Conservation (phyloP, 2,329 filamentous ascomycete species). For the Microcera coccophila region DNA sequence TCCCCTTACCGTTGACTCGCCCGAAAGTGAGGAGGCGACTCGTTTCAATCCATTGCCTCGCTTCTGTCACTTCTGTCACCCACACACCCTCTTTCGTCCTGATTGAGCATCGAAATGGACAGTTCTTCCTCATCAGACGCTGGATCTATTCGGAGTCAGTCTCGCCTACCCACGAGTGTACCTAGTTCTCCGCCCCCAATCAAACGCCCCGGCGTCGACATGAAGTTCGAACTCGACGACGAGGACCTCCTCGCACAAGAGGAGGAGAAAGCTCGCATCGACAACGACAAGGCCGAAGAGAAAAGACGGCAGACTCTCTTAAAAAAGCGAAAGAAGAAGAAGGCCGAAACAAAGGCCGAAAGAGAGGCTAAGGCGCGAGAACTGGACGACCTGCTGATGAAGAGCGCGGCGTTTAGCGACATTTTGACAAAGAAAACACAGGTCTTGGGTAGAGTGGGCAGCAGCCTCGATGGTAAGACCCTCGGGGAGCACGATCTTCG, state of each 20-base stretch:
- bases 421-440: conserved; percentile 62
- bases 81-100: neutral
- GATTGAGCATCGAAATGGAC: conserved; percentile 27
- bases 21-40: too few species aligned
- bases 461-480: conserved; percentile 55
- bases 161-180: conserved; percentile 31
- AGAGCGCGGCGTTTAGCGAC: conserved; percentile 59
- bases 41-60: too few species aligned
- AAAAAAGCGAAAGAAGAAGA: conserved; percentile 44
- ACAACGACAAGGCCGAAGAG: conserved; percentile 48
- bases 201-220: conserved; percentile 14
- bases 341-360: conserved; percentile 50
- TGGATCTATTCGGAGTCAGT: conserved; percentile 28
- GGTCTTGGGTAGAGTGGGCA: conserved; percentile 59
- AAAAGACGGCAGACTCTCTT: conserved; percentile 37
- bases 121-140: conserved; percentile 29
- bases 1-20: too few species aligned
- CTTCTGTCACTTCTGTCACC: neutral
- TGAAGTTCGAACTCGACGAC: conserved; percentile 16
- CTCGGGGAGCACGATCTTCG: conserved; percentile 64
- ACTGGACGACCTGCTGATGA: conserved; percentile 55
- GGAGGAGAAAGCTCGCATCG: conserved; percentile 33
- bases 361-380: conserved; percentile 56
- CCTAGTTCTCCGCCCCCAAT: conserved; percentile 37
- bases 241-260: conserved; percentile 21